phyloP scores from a whole-genome alignment of 331 rosid genomes.

The Telfairia occidentalis region DNA sequence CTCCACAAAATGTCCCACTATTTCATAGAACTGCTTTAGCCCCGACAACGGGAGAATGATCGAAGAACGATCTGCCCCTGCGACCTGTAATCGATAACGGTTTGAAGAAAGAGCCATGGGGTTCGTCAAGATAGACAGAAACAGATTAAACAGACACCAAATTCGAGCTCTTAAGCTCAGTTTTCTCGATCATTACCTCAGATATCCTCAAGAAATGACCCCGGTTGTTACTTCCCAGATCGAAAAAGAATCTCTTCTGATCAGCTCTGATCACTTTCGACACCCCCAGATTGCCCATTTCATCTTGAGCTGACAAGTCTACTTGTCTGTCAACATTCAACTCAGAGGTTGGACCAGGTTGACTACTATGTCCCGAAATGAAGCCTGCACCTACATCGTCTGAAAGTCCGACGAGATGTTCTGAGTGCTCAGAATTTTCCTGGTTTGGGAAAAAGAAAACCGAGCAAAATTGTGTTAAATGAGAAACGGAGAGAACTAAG shows the following conservation, averaged over 20 bases:
- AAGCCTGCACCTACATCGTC: slow-evolving; percentile 99
- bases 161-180: not conserved
- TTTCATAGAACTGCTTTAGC: slow-evolving; percentile 91
- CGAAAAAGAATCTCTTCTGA: slow-evolving; percentile 91
- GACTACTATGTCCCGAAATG: slow-evolving; percentile 88
- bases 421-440: slow-evolving; percentile 87
- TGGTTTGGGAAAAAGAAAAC: slow-evolving; percentile 24
- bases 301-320: slow-evolving; percentile 80
- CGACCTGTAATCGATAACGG: slow-evolving; percentile 51
- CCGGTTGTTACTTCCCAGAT: slow-evolving; percentile 93
- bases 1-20: slow-evolving; percentile 97
- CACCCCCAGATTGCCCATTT: slow-evolving; percentile 72
- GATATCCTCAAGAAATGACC: slow-evolving; percentile 98
- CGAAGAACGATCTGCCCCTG: slow-evolving; percentile 96
- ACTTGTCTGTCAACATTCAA: slow-evolving; percentile 74
- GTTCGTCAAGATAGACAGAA: not conserved
- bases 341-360: slow-evolving; percentile 70
- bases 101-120: not conserved
- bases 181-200: slow-evolving; percentile 42
- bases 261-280: slow-evolving; percentile 96
- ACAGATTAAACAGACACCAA: not conserved
- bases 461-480: not conserved
- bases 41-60: slow-evolving; percentile 97
- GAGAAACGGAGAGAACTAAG: not conserved
- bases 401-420: slow-evolving; percentile 83